phyloP scores from a whole-genome alignment of 768 basidiomycete species.

The Lanmaoa rubissima region DNA sequence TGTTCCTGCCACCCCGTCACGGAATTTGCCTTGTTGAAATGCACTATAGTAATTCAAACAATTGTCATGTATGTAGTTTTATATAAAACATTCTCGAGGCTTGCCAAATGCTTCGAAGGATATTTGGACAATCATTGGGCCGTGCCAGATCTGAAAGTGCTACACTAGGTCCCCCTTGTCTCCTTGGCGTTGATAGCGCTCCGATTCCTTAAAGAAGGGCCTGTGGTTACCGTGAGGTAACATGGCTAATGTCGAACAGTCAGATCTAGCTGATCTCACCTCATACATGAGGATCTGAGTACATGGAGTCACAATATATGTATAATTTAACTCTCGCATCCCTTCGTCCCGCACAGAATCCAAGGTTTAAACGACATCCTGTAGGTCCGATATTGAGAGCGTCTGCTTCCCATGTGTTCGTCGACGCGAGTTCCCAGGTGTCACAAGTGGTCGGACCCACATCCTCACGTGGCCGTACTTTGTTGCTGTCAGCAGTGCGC shows the following conservation, averaged over 20 bases:
- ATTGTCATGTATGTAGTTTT: background rate
- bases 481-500: slow-evolving; percentile 74
- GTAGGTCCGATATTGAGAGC: slow-evolving; percentile 32
- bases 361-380: slow-evolving; percentile 20
- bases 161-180: background rate
- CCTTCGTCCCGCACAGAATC: background rate
- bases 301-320: slow-evolving; percentile 8
- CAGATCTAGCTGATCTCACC: background rate
- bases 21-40: background rate
- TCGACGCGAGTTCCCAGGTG: slow-evolving; percentile 24
- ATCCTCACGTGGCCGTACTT: slow-evolving; percentile 76
- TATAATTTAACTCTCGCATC: slow-evolving; percentile 11
- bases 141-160: background rate
- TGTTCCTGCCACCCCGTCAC: background rate
- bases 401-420: slow-evolving; percentile 31
- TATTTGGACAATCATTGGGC: background rate
- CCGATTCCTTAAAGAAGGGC: background rate
- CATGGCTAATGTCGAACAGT: background rate
- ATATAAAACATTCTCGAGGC: background rate
- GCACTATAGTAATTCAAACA: background rate
- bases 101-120: background rate
- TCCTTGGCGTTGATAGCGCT: background rate
- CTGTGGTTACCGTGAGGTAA: background rate
- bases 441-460: slow-evolving; percentile 76
- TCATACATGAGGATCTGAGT: background rate